Evolutionary conservation across 1,284 basidiomycete species (phyloP).

Genomic region (Termitomyces sp.): DNA sequence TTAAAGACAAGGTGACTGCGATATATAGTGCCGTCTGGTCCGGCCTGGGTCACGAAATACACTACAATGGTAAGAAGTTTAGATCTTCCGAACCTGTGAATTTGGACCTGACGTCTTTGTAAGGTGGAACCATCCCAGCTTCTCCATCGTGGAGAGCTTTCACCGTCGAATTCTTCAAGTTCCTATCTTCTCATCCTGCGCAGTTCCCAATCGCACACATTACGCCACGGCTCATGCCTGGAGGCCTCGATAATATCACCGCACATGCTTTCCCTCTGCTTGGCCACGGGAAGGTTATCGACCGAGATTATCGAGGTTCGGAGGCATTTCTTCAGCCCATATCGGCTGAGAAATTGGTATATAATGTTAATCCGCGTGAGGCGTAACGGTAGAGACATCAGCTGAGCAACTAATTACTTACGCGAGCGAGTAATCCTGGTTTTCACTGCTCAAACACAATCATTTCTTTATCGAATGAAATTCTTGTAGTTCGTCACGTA

Average conservation of each 20-base stretch:
- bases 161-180: conserved; percentile 25
- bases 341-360: conserved; percentile 30
- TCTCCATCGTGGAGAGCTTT: conserved; percentile 22
- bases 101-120: not conserved
- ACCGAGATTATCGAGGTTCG: conserved; percentile 14
- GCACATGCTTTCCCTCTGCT: conserved; percentile 23
- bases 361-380: conserved; percentile 11
- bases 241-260: conserved; percentile 21
- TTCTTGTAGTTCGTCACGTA: not conserved
- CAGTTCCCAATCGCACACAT: conserved; percentile 22
- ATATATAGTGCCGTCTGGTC: conserved; percentile 28
- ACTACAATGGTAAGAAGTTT: conserved; percentile 19
- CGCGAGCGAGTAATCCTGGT: not conserved
- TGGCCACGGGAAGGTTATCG: conserved; percentile 25
- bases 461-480: too few relatives aligned
- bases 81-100: not conserved
- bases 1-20: conserved; percentile 22
- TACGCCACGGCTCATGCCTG: conserved; percentile 25
- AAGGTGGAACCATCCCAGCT: conserved; percentile 20
- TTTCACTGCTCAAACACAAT: not conserved
- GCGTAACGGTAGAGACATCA: not conserved
- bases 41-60: conserved; percentile 27
- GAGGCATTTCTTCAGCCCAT: conserved; percentile 25
- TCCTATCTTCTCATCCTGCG: conserved; percentile 18
- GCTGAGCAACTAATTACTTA: not conserved